Evolutionary conservation across 768 basidiomycete genomes (phyloP).

Genomic region (Melanogaster broomeanus): DNA sequence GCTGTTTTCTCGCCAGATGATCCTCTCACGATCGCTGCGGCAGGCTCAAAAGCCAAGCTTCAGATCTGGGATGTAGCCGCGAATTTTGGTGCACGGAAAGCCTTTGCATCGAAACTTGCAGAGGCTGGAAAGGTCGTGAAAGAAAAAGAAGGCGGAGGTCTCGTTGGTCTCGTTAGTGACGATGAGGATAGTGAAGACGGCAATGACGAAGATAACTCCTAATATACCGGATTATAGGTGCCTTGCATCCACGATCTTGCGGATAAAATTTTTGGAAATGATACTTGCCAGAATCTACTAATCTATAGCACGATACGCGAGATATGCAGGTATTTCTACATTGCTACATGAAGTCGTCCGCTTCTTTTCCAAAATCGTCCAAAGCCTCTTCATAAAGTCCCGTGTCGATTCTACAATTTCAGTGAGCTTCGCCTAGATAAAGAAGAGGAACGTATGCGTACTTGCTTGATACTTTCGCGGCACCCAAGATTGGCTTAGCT

Average conservation of each 20-base stretch:
- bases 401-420: constrained; percentile 66
- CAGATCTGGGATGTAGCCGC: constrained; percentile 96
- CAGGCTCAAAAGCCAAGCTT: constrained; percentile 89
- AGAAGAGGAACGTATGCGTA: constrained; percentile 32
- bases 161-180: constrained; percentile 69
- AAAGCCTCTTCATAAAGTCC: constrained; percentile 82
- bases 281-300: constrained; percentile 7
- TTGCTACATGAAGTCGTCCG: constrained; percentile 90
- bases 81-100: constrained; percentile 79
- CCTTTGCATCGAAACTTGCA: constrained; percentile 76
- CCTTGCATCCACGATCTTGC: not conserved
- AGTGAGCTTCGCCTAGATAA: constrained; percentile 12
- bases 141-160: constrained; percentile 66
- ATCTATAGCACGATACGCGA: constrained; percentile 11
- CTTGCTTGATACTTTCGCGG: constrained; percentile 66
- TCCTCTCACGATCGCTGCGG: constrained; percentile 90
- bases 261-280: constrained; percentile 1
- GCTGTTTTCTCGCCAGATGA: constrained; percentile 91
- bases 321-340: constrained; percentile 18
- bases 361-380: constrained; percentile 79
- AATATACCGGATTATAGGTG: not conserved
- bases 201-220: constrained; percentile 36
- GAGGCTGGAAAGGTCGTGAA: constrained; percentile 68
- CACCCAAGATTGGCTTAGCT: constrained; percentile 75
- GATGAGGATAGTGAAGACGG: constrained; percentile 66